A percentile compares a stretch with the other conserved stretches of the same genome.
These are phyloP conservation scores for Candida verbasci DNA, from an alignment of 805 yeast genomes.

Conservation along the genomic window DNA sequence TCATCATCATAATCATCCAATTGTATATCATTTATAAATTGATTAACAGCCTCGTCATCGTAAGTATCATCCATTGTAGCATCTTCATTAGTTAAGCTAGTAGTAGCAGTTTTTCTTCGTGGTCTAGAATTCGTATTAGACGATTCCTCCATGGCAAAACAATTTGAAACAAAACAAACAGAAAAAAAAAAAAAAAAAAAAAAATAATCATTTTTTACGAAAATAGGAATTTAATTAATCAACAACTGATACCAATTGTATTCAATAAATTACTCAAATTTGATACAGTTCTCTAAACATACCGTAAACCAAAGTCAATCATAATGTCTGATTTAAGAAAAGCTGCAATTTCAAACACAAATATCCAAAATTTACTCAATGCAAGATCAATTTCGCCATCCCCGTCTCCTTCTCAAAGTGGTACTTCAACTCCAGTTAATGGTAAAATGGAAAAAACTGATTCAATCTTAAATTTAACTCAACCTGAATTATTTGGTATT, in stretches of 20 bases:
- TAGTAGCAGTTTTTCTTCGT: slow-evolving; percentile 1
- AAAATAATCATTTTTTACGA: neutral
- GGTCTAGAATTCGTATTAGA: neutral
- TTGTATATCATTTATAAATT: slow-evolving; percentile 8
- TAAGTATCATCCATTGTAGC: slow-evolving; percentile 6
- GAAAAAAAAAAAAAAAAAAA: neutral
- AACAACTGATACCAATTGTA: no score
- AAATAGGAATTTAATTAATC: neutral
- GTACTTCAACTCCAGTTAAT: slow-evolving; percentile 16
- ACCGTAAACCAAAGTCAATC: neutral
- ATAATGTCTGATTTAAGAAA: slow-evolving; percentile 14
- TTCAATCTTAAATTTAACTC: slow-evolving; percentile 45
- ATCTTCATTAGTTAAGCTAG: slow-evolving; percentile 6
- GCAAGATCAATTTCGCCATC: slow-evolving; percentile 1
- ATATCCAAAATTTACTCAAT: slow-evolving; percentile 11
- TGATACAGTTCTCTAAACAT: neutral
- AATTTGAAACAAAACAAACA: neutral
- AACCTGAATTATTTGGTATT: slow-evolving; percentile 47
- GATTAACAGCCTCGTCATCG: slow-evolving; percentile 10
- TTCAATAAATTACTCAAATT: no score
- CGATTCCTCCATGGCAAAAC: slow-evolving; percentile 1
- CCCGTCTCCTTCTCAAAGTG: slow-evolving; percentile 9
- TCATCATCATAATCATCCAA: slow-evolving; percentile 5
- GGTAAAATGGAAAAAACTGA: slow-evolving; percentile 26
- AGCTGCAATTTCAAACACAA: slow-evolving; percentile 16